Evolutionary conservation across 2,329 filamentous ascomycete species (phyloP), one percentile per base, ranked within the genome.

Genomic region (Colletotrichum brevisporum): DNA sequence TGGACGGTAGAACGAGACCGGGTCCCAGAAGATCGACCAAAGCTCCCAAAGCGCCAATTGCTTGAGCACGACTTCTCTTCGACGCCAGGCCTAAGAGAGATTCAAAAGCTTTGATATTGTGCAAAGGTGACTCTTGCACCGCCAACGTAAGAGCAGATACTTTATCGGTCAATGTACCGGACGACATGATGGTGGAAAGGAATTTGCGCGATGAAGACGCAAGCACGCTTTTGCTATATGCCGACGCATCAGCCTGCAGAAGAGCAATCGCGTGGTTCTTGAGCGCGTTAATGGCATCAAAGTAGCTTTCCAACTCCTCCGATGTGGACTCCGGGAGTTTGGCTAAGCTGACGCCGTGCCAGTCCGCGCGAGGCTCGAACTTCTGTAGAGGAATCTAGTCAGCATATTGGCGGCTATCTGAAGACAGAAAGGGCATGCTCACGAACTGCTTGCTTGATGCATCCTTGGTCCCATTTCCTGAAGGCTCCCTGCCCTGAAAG

Each of bases 131-230:
- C 80, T 99, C 96, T 83, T 99, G 97, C 13, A 98, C 91, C 64
- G 96, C 92, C 74, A 99, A 85, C 5, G 96, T 99, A 76, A 99
- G 85, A 4, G 96, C 97, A 3, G 96, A 99, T 51, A 98, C 92
- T 80, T 98, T 98, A 80, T 99, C 96, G 64, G 94, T 97, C 74
- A 98, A 89, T 10, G 97, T 99, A 85, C 96, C 96, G 2, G 95
- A 97, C 10, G 94, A 86, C 93, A 98, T 98, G 78, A 99, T 98
- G 18, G 94, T 97, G 1, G 95, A 94, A 85, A 98, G 91, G 84
- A 99, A 99, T 79, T 95, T 97, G 81, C 97, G 93, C 48, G 95
- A 95, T 2, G 95, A 96, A 27, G 94, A 94, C 58, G 93, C 90
- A 6, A 93, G 90, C 64, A 92, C 84, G 73, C 94, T 91, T 27